Base-by-base conservation (phyloP, 345 rosid genomes). In the Excoecaria agallocha region DNA sequence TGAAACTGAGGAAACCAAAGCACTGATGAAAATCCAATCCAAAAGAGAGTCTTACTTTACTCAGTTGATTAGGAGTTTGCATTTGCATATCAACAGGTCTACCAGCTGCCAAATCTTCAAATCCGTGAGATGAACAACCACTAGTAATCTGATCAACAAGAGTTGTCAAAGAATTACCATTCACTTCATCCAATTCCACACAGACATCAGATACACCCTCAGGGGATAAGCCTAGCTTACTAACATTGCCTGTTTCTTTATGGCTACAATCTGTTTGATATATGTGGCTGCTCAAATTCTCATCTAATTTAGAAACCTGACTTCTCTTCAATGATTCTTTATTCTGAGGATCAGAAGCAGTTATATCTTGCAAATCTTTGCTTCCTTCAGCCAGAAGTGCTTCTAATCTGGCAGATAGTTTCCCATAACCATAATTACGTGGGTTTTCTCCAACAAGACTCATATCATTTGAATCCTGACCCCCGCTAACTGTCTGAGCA, bases 381-480 rank as follows among this genome's bases (percentile, higher is more conserved):
- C 83, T 81, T 62, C 86, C 87, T 83, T 77, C 84, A 10, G 87
- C 93, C 79, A 93, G 41, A 43, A 95, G 77, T 48, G 92, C 96
- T 81, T 89, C 97, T 74, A 93, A 43, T 8, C 75, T 25, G 71
- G 99, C 94, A 83, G 96, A 86, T 56, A 95, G 82, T 74, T 66
- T 85, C 41, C 87, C 96, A 56, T 85, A 95, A 70, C 90, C 90
- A 76, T 86, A 95, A 70, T 78, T 89, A 3, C 70, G 78, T 41
- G 82, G 58, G 66, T 82, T 81, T 50, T 90, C 96, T 74, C 93
- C 96, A 4, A 93, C 87, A 72, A 93, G 85, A 78, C 97, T 93
- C 99, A 93, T 95, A 73, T 86, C 97, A 76, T 87, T 89, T 0
- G 98, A 91, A 82, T 88, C 96, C 72, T 81, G 79, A 75, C 94